phyloP scores from a whole-genome alignment of 2,329 filamentous ascomycete species.

The Myrmaecium sp. region DNA sequence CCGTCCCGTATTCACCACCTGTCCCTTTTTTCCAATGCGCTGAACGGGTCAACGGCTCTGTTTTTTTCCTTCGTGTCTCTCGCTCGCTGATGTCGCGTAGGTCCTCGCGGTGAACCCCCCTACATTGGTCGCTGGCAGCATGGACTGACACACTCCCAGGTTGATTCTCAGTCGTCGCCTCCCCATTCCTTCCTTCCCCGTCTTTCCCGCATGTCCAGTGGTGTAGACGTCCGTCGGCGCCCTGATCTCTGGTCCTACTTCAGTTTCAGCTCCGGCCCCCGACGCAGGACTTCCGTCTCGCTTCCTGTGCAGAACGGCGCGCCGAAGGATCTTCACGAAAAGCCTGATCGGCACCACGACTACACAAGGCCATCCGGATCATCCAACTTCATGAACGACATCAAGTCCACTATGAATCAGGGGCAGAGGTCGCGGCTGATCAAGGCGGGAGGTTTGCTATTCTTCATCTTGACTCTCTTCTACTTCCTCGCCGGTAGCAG shows the following conservation, averaged over 20 bases:
- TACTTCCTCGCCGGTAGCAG: slow-evolving; percentile 32
- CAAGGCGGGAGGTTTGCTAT: slow-evolving; percentile 44
- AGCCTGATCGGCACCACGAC: slow-evolving; percentile 25
- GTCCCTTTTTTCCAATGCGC: too few relatives aligned
- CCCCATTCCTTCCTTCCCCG: not conserved
- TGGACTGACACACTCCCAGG: too few relatives aligned
- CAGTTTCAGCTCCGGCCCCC: slow-evolving; percentile 29
- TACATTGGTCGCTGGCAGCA: too few relatives aligned
- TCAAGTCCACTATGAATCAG: slow-evolving; percentile 38
- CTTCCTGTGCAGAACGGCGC: slow-evolving; percentile 24
- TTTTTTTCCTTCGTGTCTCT: too few relatives aligned
- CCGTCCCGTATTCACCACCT: too few relatives aligned
- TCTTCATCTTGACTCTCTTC: slow-evolving; percentile 39
- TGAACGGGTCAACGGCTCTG: too few relatives aligned
- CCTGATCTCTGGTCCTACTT: slow-evolving; percentile 37
- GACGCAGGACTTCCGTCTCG: slow-evolving; percentile 35
- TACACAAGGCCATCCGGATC: slow-evolving; percentile 8
- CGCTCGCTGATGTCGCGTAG: too few relatives aligned
- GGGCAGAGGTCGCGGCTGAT: slow-evolving; percentile 42
- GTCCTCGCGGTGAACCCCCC: too few relatives aligned
- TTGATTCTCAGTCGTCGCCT: too few relatives aligned
- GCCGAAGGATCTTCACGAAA: slow-evolving; percentile 28
- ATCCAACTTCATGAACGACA: slow-evolving; percentile 24
- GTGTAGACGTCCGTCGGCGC: slow-evolving; percentile 31
- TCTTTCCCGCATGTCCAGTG: slow-evolving; percentile 35